Conservation (phyloP, 768 basidiomycete genomes). For the Kwoniella heveanensis region DNA sequence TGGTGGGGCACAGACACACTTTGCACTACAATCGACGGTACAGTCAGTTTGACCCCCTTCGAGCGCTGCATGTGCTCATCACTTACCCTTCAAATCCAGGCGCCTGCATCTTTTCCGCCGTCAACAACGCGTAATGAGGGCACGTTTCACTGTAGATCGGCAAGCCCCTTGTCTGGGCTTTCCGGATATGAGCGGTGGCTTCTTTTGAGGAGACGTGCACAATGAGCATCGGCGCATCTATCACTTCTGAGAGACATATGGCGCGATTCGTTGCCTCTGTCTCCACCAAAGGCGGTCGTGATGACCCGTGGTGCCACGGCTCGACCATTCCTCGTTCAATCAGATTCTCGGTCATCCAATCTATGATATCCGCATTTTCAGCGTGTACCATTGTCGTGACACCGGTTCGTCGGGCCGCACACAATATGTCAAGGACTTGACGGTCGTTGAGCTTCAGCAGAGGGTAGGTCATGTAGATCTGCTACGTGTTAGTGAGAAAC, state of each 20-base stretch:
- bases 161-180: slow-evolving; percentile 47
- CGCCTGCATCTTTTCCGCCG: slow-evolving; percentile 47
- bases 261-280: slow-evolving; percentile 54
- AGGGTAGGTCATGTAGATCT: slow-evolving; percentile 56
- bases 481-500: background rate
- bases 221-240: slow-evolving; percentile 52
- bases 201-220: slow-evolving; percentile 53
- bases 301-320: slow-evolving; percentile 49
- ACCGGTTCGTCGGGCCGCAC: slow-evolving; percentile 49
- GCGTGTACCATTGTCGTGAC: slow-evolving; percentile 55
- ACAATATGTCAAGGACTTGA: slow-evolving; percentile 55
- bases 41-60: slow-evolving; percentile 8
- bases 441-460: slow-evolving; percentile 53
- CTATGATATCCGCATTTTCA: slow-evolving; percentile 55
- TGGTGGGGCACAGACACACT: slow-evolving; percentile 52
- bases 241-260: slow-evolving; percentile 48
- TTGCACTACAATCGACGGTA: slow-evolving; percentile 40
- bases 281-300: slow-evolving; percentile 51
- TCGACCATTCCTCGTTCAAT: slow-evolving; percentile 43
- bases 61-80: background rate
- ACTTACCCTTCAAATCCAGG: slow-evolving; percentile 50
- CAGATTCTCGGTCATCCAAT: slow-evolving; percentile 50
- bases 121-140: slow-evolving; percentile 52
- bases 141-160: slow-evolving; percentile 54
- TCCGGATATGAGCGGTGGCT: slow-evolving; percentile 45